These are phyloP conservation scores for Globisporangium middletonii DNA, from an alignment of 352 stramenopile genomes.

Conservation along the genomic window DNA sequence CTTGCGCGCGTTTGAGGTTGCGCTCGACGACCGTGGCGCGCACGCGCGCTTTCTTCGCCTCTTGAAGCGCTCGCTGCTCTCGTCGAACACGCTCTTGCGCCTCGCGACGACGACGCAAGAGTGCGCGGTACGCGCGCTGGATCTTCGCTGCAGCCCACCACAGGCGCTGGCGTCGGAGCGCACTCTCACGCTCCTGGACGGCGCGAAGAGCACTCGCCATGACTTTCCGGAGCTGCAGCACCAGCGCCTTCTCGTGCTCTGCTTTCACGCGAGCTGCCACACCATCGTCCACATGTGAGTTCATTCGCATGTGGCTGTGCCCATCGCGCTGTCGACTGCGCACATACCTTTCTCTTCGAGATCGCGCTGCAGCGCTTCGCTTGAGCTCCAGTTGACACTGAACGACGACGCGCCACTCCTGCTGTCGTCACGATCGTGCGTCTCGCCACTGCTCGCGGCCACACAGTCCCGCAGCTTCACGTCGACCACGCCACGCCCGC, in stretches of 20 bases:
- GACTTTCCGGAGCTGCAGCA: constrained; percentile 26
- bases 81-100: constrained; percentile 7
- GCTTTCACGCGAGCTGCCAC: constrained; percentile 20
- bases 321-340: too few relatives aligned
- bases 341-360: constrained; percentile 32
- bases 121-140: constrained; percentile 23
- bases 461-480: constrained; percentile 22
- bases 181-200: constrained; percentile 16
- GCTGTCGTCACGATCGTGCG: background rate
- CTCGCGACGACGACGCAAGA: constrained; percentile 14
- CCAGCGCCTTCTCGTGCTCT: constrained; percentile 31
- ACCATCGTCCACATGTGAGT: background rate
- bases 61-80: constrained; percentile 19
- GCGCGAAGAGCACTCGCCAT: constrained; percentile 15
- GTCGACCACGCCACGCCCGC: constrained; percentile 27
- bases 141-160: constrained; percentile 28
- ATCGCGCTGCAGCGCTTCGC: constrained; percentile 40
- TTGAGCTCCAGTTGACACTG: constrained; percentile 51
- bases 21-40: constrained; percentile 30
- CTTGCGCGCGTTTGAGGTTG: constrained; percentile 33
- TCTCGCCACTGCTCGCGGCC: too few relatives aligned
- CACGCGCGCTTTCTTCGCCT: constrained; percentile 27
- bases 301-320: background rate
- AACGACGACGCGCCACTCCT: constrained; percentile 15
- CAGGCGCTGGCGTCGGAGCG: constrained; percentile 17